Evolutionary conservation across 768 basidiomycete genomes (phyloP), one percentile per base, ranked within the genome.

Genomic region (Amanita muscaria): DNA sequence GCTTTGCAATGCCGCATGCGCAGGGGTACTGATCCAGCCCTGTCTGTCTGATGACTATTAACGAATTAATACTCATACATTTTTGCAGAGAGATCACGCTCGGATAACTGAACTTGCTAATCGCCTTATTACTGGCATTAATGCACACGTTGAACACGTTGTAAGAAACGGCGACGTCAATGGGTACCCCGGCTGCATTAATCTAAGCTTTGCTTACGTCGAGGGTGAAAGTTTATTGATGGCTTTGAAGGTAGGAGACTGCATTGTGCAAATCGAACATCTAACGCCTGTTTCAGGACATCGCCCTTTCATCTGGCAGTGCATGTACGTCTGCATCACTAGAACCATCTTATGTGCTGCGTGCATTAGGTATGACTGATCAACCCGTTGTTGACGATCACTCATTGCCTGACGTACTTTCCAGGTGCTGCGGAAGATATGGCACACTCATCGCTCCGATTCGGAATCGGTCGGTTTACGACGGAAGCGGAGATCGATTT

Each of bases 321-420:
- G 96, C 96, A 6, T 99, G 96, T 57, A 99, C 96, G 25, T 98
- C 94, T 0, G 96, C 96, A 7, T 98, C 94, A 6, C 72, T 99
- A 44, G 96, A 99, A 62, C 96, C 96, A 6, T 97, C 93, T 18
- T 99, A 99, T 60, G 96, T 99, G 3, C 79, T 99, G 25, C 83
- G 96, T 41, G 96, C 96, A 3, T 76, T 99, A 35, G 92, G 90
- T 81, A 57, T 43, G 70, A 48, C 31, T 19, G 21, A 18, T 25
- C 36, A 4, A 24, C 15, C 16, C 16, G 33, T 34, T 4, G 14
- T 5, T 27, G 11, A n/a, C n/a, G 22, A 22, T 23, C 11, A 22
- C 44, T 22, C 10, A 12, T 37, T 44, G 11, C 36, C 29, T 30
- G 7, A 25, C 9, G 32, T 33, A 18, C 19, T 16, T 42, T 51